phyloP scores from a whole-genome alignment of 345 rosid species.

The Eucalyptus erythrocorys region DNA sequence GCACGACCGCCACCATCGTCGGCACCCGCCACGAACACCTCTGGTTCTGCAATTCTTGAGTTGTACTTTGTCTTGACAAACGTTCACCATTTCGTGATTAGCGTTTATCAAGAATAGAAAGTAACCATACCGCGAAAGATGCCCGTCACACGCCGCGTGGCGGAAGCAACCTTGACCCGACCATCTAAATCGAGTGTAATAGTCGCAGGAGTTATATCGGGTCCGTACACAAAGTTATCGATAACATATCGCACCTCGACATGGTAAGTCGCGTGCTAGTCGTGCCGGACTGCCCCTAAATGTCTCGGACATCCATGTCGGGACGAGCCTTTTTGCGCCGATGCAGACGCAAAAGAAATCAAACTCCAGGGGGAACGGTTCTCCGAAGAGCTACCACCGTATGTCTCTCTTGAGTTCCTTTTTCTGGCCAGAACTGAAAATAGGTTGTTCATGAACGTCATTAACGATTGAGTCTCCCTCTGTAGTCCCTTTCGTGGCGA shows the following conservation, averaged over 20 bases:
- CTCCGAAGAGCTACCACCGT: background rate
- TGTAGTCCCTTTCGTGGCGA: background rate
- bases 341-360: background rate
- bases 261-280: background rate
- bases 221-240: background rate
- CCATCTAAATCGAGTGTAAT: background rate
- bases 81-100: background rate
- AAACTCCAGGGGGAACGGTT: accelerated
- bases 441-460: background rate
- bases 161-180: background rate
- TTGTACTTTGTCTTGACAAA: background rate
- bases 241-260: background rate
- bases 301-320: background rate
- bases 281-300: background rate
- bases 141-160: background rate
- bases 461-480: background rate
- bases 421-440: background rate
- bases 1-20: background rate
- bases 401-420: background rate
- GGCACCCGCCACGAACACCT: background rate
- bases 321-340: background rate
- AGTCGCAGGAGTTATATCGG: background rate
- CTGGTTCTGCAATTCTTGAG: background rate
- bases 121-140: background rate
- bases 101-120: background rate